Evolutionary conservation across 2,329 filamentous ascomycete species (phyloP), one percentile per base, ranked within the genome.

Genomic region (Didymella pinodella): DNA sequence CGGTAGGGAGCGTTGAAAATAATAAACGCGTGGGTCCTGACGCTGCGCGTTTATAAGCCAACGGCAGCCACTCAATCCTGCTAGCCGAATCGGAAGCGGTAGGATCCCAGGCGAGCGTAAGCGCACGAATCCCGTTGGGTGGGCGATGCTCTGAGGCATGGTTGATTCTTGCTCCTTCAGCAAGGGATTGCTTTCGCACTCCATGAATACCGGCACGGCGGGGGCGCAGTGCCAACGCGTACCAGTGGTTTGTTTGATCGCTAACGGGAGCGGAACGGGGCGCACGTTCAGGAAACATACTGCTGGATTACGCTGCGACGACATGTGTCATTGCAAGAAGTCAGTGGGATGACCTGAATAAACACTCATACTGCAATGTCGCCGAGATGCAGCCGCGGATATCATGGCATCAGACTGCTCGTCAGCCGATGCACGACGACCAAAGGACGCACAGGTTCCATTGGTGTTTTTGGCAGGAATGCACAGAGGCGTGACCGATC

Each of bases 391-490:
- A 66, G 63, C 60, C 65, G 66, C 64, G 62, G 53, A 59, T 53
- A 58, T 63, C 38, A 54, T 49, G 56, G 63, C 54, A 61, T 57
- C 40, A 31, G 48, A 50, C 29, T 38, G 57, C 48, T 57, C 28
- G 51, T 44, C 51, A 32, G 52, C 31, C 45, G 46, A 62, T 56
- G 63, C 59, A 63, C 52, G 53, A 52, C 58, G 57, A 61, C 53
- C 43, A 40, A 44, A 44, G 32, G 32, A 53, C 59, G 25, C 48
- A 48, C 22, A 41, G 26, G 20, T 46, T 28, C 57, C 46, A 69
- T 65, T 63, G 60, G 60, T 46, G 25, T 55, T 44, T 54, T 47
- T 36, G 16, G 55, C 54, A 83, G 71, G 81, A 59, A 63, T 65
- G 48, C 51, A 49, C 52, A 62, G 63, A 61, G 43, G 61, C 47